Evolutionary conservation across 495 filamentous ascomycete species (phyloP), one percentile per base, ranked within the genome.

Genomic region (Penicillium verhagenii): DNA sequence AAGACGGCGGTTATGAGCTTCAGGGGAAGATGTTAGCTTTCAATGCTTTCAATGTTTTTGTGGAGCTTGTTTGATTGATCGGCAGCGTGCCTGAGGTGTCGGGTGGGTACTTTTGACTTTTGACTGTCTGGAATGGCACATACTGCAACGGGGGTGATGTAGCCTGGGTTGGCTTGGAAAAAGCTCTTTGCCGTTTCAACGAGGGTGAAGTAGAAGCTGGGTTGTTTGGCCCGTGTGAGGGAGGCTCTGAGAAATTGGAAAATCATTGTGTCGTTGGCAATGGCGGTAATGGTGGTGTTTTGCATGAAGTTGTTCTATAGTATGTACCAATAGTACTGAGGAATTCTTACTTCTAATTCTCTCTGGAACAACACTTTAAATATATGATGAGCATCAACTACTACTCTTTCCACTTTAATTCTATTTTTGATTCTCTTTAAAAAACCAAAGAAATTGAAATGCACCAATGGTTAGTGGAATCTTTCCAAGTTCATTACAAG

Each of bases 11-110:
- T 35, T 13, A 5, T 5, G 33, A 35, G 40, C 40, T 43, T 8
- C 14, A 47, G 44, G 44, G 35, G 39, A 20, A 23, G 37, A 21
- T 23, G 19, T 45, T 6, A 23, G 42, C 18, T 45, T 25, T 20
- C 13, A 24, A 20, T 48, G 23, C n/a, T 33, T 43, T 43, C 3
- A 6, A 6, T 11, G n/a, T 43, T 43, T 9, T 43, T 6, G 39
- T 43, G 39, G 39, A 43, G 39, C 44, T 47, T 47, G 9, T 28
- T 24, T 9, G 11, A 20, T 23, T 18, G n/a, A n/a, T n/a, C n/a
- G n/a, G n/a, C n/a, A n/a, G 6, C 9, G 10, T 53, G 52, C 23
- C 28, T 54, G 14, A 47, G 52, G 52, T 54, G 52, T 54, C 52
- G 14, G 8, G 6, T 19, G 21, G 29, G 31, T n/a, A 33, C 29